Evolutionary conservation across 2,329 filamentous ascomycete species (phyloP).

Genomic region (Alternaria conjuncta): DNA sequence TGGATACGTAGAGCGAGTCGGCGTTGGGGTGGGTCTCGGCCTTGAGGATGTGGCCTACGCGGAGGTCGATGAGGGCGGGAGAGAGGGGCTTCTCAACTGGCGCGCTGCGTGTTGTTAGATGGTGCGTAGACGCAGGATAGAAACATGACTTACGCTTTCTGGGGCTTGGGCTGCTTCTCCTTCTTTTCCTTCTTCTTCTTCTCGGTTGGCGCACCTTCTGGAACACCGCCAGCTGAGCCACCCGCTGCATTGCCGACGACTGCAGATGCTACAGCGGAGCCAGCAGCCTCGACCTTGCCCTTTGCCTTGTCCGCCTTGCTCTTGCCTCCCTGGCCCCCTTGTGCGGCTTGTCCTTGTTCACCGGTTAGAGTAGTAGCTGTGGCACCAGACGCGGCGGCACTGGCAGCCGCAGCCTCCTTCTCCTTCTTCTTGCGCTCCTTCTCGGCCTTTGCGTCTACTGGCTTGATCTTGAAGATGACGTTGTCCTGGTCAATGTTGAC

Average conservation of each 20-base stretch:
- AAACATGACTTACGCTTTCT: constrained; percentile 49
- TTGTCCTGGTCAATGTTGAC: constrained; percentile 78
- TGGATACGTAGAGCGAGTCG: constrained; percentile 93
- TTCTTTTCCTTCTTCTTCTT: constrained; percentile 86
- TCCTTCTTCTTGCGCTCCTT: constrained; percentile 97
- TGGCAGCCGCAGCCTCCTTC: constrained; percentile 69
- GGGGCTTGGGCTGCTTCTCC: constrained; percentile 80
- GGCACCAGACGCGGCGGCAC: constrained; percentile 61
- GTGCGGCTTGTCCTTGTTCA: constrained; percentile 35
- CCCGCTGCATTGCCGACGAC: constrained; percentile 49
- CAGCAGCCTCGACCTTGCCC: constrained; percentile 62
- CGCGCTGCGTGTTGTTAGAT: constrained; percentile 42
- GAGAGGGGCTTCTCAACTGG: constrained; percentile 77
- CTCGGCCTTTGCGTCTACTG: constrained; percentile 89
- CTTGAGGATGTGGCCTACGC: constrained; percentile 97
- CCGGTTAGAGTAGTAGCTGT: constrained; percentile 48
- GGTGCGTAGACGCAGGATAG: not conserved
- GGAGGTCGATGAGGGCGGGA: constrained; percentile 87
- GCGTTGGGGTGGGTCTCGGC: constrained; percentile 95
- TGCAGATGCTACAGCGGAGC: constrained; percentile 57
- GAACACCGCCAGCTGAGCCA: constrained; percentile 37
- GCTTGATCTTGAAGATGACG: constrained; percentile 85
- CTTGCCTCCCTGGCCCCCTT: constrained; percentile 50
- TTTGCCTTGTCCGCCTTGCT: constrained; percentile 55
- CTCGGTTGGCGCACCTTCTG: constrained; percentile 50